Conservation (phyloP, 129 eudicot genomes). For the Lactuca sativa region DNA sequence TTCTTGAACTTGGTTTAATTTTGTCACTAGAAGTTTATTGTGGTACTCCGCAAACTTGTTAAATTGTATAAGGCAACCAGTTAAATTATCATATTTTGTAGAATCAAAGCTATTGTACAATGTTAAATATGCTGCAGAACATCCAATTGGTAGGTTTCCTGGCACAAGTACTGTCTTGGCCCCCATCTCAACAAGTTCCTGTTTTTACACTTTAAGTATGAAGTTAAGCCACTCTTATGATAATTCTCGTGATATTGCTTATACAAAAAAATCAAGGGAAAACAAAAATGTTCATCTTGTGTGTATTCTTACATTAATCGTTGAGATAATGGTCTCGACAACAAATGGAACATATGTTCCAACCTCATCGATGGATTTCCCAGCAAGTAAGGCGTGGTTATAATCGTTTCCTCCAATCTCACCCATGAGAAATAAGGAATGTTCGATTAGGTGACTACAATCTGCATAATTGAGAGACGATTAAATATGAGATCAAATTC, state of each 20-base stretch:
- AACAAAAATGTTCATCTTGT: background rate
- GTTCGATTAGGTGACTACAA: background rate
- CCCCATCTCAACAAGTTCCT: conserved; percentile 63
- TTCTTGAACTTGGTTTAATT: conserved; percentile 37
- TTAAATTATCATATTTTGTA: conserved; percentile 44
- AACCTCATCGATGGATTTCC: background rate
- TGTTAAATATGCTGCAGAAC: conserved; percentile 57
- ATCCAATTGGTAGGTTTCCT: conserved; percentile 77
- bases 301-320: background rate
- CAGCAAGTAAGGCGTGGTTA: background rate
- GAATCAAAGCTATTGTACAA: conserved; percentile 39
- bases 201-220: background rate
- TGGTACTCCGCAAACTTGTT: conserved; percentile 62
- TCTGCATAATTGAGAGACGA: background rate
- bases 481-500: background rate
- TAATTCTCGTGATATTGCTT: no score
- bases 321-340: background rate
- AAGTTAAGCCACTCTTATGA: background rate
- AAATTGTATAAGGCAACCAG: conserved; percentile 50
- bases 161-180: conserved; percentile 60
- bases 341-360: background rate
- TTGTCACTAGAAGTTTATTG: conserved; percentile 46
- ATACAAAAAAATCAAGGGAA: no score
- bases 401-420: conserved; percentile 3
- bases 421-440: background rate